Conservation (phyloP, 495 filamentous ascomycete genomes). For the Lasiosphaeriaceae sp. region DNA sequence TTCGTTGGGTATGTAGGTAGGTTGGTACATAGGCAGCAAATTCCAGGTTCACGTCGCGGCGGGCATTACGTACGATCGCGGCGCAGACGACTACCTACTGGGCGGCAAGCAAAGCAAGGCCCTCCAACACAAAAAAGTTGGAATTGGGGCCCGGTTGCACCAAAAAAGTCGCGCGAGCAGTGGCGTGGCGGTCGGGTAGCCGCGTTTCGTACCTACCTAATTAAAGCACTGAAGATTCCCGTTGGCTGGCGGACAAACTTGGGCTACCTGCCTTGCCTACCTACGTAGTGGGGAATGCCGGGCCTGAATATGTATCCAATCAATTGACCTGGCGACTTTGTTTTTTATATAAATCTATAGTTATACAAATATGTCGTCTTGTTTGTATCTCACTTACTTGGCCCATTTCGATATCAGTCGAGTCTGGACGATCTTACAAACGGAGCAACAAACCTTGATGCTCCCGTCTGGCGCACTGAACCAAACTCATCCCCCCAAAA, state of each 20-base stretch:
- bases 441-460: no score
- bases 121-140: neutral
- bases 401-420: no score
- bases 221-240: neutral
- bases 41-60: constrained; percentile 1
- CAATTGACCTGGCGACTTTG: no score
- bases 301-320: no score
- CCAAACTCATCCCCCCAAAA: no score
- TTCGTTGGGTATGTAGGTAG: no score
- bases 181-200: neutral
- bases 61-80: constrained; percentile 14
- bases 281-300: neutral
- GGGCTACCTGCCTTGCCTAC: neutral
- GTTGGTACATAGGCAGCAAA: neutral
- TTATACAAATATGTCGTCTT: no score
- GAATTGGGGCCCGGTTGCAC: neutral
- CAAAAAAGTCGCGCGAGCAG: neutral
- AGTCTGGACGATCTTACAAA: no score
- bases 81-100: no score
- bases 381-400: no score
- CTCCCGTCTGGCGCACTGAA: neutral
- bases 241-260: neutral
- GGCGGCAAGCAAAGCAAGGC: neutral
- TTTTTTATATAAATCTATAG: no score
- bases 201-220: neutral